Percentiles rank a stretch among this genome's conserved stretches.
These are phyloP conservation scores for Cercophora sp. DNA, from an alignment of 495 filamentous ascomycete species.

Conservation along the genomic window DNA sequence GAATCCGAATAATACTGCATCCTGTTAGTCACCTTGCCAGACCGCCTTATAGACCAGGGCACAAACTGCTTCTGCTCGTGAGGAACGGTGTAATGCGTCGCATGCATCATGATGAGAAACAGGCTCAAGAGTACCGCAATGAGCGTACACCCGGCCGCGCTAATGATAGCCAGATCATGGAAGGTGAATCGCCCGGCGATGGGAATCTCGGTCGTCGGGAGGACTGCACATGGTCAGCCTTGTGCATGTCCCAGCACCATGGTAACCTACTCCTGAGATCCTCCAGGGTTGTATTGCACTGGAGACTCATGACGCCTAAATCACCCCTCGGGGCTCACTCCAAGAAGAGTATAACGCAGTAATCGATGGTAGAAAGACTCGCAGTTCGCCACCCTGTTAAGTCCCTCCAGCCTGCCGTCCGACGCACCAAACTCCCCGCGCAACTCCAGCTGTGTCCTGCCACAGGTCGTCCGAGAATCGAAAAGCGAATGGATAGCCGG, in stretches of 20 bases:
- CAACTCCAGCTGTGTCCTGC: too few relatives aligned
- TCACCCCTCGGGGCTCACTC: too few relatives aligned
- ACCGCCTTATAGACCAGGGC: background rate
- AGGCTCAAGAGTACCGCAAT: slow-evolving; percentile 53
- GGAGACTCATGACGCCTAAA: slow-evolving; percentile 36
- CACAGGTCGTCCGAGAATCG: too few relatives aligned
- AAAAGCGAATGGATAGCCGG: too few relatives aligned
- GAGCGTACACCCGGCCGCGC: slow-evolving; percentile 52
- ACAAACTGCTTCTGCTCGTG: slow-evolving; percentile 74
- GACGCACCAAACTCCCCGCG: too few relatives aligned
- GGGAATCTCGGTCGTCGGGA: slow-evolving; percentile 34
- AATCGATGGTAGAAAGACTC: too few relatives aligned
- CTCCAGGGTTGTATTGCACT: slow-evolving; percentile 54
- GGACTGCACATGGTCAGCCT: slow-evolving; percentile 12
- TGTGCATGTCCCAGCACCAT: background rate
- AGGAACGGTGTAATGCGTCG: slow-evolving; percentile 77
- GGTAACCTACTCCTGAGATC: slow-evolving; percentile 49
- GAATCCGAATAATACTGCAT: slow-evolving; percentile 76
- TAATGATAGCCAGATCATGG: slow-evolving; percentile 50
- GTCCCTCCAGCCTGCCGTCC: too few relatives aligned
- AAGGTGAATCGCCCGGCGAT: slow-evolving; percentile 50
- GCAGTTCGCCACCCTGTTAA: too few relatives aligned
- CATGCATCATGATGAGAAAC: slow-evolving; percentile 71
- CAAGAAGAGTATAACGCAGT: too few relatives aligned
- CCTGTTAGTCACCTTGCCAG: background rate